These are phyloP conservation scores for Gossypioides kirkii DNA, from an alignment of 345 rosid species.

Conservation along the genomic window DNA sequence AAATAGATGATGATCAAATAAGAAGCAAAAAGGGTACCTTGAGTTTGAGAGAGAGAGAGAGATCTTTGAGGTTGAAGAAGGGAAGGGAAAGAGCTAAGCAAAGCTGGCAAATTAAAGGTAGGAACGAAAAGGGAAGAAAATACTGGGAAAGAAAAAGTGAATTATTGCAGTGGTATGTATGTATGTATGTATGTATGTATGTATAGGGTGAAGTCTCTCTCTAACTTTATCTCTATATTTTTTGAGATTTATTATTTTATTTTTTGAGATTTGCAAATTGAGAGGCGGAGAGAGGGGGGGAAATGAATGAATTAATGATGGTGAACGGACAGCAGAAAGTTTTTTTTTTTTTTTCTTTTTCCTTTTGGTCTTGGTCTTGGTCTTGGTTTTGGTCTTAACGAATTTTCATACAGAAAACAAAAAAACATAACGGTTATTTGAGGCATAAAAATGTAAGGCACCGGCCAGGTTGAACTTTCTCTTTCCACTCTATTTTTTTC, in stretches of 20 bases:
- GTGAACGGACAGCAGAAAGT: not conserved
- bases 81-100: not conserved
- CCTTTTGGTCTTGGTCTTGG: too few relatives aligned
- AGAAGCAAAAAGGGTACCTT: conserved; percentile 8
- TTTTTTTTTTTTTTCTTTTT: not conserved
- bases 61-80: conserved; percentile 10
- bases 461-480: conserved; percentile 23
- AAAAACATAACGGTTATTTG: conserved; percentile 23
- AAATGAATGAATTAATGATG: conserved; percentile 11
- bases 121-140: not conserved
- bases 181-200: not conserved
- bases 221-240: conserved; percentile 16
- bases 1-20: conserved; percentile 13
- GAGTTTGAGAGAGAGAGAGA: conserved; percentile 5
- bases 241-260: too few relatives aligned
- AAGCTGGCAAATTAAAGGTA: conserved; percentile 27
- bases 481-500: too few relatives aligned
- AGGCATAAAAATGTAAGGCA: conserved; percentile 23
- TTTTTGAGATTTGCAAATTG: conserved; percentile 23
- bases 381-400: not conserved
- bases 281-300: not conserved
- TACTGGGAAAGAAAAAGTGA: conserved; percentile 21
- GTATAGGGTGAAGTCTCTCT: conserved; percentile 20
- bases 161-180: conserved; percentile 26
- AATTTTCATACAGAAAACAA: not conserved